These are phyloP conservation scores for Aspergillus glaucus DNA, from an alignment of 2,329 filamentous ascomycete species.

Conservation along the genomic window DNA sequence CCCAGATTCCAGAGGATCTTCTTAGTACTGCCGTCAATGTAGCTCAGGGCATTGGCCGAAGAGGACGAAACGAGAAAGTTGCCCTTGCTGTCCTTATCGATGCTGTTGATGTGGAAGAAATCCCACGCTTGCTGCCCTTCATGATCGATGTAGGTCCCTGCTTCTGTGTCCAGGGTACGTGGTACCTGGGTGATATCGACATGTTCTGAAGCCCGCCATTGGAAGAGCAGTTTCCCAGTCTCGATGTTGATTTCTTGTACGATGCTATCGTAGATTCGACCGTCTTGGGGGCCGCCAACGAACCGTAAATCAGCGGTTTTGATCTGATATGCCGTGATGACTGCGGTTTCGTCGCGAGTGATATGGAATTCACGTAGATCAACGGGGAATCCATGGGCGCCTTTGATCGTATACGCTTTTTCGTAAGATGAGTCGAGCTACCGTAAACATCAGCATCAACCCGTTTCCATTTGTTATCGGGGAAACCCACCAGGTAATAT, in stretches of 20 bases:
- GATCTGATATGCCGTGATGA: conserved; percentile 38
- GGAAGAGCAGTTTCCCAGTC: conserved; percentile 39
- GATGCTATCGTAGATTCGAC: conserved; percentile 36
- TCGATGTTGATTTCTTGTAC: conserved; percentile 45
- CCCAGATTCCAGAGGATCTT: conserved; percentile 48
- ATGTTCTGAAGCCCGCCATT: conserved; percentile 45
- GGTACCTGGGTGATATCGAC: conserved; percentile 22
- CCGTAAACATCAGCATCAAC: conserved; percentile 17
- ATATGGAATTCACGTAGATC: conserved; percentile 44
- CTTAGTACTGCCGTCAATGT: conserved; percentile 39
- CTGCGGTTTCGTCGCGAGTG: conserved; percentile 36
- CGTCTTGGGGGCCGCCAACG: conserved; percentile 29
- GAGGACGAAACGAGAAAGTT: conserved; percentile 42
- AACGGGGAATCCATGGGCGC: conserved; percentile 28
- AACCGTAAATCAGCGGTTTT: conserved; percentile 33
- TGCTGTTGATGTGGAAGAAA: conserved; percentile 52
- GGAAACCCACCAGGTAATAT: conserved; percentile 40
- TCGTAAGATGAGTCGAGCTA: conserved; percentile 27
- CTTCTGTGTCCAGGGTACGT: conserved; percentile 7
- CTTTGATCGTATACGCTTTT: conserved; percentile 32
- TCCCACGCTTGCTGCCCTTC: conserved; percentile 37
- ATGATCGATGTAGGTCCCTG: conserved; percentile 2
- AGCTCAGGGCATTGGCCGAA: conserved; percentile 30
- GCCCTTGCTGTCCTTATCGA: conserved; percentile 45
- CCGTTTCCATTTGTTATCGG: conserved; percentile 9